Evolutionary conservation across 2,329 filamentous ascomycete species (phyloP).

Genomic region (Uncinocarpus reesii): DNA sequence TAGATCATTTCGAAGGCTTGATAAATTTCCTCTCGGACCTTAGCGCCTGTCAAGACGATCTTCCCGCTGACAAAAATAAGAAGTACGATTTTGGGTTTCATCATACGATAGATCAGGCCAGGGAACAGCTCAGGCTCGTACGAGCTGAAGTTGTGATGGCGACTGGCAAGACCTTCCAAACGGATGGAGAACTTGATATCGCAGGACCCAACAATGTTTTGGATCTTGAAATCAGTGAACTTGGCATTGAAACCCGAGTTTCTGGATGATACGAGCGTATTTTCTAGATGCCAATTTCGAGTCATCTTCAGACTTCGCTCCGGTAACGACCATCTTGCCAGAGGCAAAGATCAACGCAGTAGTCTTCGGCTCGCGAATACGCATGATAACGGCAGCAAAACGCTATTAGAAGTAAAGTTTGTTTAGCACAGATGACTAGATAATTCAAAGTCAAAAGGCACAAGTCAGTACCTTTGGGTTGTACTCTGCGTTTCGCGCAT

Average conservation of each 20-base stretch:
- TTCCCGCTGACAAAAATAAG: constrained; percentile 97
- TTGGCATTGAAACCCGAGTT: constrained; percentile 98
- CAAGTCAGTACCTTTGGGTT: constrained; percentile 73
- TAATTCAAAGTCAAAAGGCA: constrained; percentile 18
- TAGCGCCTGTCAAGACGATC: constrained; percentile 94
- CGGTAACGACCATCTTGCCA: constrained; percentile 98
- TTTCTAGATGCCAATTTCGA: constrained; percentile 94
- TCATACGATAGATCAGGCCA: constrained; percentile 99
- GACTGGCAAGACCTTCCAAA: constrained; percentile 85
- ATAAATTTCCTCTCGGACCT: constrained; percentile 96
- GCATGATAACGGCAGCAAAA: constrained; percentile 99
- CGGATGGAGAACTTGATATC: constrained; percentile 99
- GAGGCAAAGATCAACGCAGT: constrained; percentile 96
- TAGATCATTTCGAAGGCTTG: constrained; percentile 97
- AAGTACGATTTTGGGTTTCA: constrained; percentile 98
- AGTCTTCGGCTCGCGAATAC: constrained; percentile 97
- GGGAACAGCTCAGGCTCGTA: constrained; percentile 98
- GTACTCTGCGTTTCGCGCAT: constrained; percentile 97
- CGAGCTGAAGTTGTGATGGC: constrained; percentile 98
- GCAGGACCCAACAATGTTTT: constrained; percentile 97
- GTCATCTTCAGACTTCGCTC: constrained; percentile 95
- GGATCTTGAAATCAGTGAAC: constrained; percentile 99
- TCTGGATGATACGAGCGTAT: constrained; percentile 98
- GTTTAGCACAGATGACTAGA: constrained; percentile 38
- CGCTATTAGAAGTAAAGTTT: constrained; percentile 51